Percentiles rank a stretch among this genome's conserved stretches.
Conservation (phyloP, 2,329 filamentous ascomycete genomes). For the Fusarium sp. region DNA sequence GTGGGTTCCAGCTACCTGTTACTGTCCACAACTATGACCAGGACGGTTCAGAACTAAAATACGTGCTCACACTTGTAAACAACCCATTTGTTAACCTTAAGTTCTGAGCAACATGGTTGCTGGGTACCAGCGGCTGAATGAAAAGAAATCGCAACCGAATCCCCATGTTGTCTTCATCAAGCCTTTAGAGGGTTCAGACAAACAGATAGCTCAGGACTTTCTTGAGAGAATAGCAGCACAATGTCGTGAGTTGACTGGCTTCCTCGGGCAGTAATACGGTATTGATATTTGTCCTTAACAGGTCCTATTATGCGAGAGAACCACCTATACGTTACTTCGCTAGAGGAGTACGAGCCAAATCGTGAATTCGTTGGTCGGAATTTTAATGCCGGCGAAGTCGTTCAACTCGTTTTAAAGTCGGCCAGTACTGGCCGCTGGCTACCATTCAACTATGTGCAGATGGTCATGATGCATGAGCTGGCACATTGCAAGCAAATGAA, state of each 20-base stretch:
- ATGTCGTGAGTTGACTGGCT: constrained; percentile 62
- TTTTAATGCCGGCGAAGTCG: constrained; percentile 88
- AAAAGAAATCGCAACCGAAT: constrained; percentile 78
- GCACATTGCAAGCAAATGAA: constrained; percentile 95
- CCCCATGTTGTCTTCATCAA: constrained; percentile 86
- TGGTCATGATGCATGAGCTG: constrained; percentile 95
- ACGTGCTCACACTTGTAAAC: neutral
- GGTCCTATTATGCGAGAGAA: constrained; percentile 76
- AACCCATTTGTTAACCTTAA: neutral
- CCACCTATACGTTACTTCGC: constrained; percentile 70
- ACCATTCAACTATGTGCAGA: constrained; percentile 84
- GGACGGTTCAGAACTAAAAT: neutral
- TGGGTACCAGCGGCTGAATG: constrained; percentile 82
- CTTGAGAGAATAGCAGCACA: constrained; percentile 82
- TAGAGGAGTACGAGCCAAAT: constrained; percentile 86
- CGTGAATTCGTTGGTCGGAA: constrained; percentile 86
- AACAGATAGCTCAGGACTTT: constrained; percentile 72
- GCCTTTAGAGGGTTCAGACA: constrained; percentile 72
- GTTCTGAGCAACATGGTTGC: constrained; percentile 68
- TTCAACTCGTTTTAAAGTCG: constrained; percentile 83
- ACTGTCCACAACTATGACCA: neutral
- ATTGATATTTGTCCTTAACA: constrained; percentile 36
- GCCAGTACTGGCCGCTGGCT: constrained; percentile 74
- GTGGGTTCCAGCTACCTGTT: neutral
- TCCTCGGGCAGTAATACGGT: neutral